These are phyloP conservation scores for Pluteus cervinus DNA, from an alignment of 768 basidiomycete species.

Conservation along the genomic window DNA sequence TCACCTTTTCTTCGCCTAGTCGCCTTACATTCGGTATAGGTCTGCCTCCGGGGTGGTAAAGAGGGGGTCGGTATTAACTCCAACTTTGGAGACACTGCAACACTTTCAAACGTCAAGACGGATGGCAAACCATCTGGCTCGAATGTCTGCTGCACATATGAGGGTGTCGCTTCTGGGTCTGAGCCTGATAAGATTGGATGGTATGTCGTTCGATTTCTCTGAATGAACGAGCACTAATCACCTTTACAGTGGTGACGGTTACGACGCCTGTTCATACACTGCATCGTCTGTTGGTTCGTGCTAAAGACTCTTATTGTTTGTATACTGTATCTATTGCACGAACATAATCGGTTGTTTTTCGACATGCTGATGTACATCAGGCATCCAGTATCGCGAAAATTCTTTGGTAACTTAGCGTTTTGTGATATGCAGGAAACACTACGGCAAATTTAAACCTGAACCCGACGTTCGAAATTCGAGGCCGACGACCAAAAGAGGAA, in stretches of 20 bases:
- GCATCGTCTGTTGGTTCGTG: slow-evolving; percentile 18
- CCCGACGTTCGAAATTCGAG: no score
- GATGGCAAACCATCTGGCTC: slow-evolving; percentile 17
- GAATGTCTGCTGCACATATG: slow-evolving; percentile 22
- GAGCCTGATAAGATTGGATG: slow-evolving; percentile 23
- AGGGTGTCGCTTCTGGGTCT: slow-evolving; percentile 15
- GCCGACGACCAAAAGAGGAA: no score
- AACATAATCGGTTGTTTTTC: no score
- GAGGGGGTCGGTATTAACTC: slow-evolving; percentile 21
- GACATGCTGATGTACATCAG: no score
- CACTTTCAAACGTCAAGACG: slow-evolving; percentile 17
- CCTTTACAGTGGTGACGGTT: slow-evolving; percentile 14
- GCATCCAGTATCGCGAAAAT: no score
- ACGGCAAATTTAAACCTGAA: no score
- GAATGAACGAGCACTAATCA: neutral
- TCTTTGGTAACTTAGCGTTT: no score
- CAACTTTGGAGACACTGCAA: slow-evolving; percentile 23
- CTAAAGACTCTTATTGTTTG: slow-evolving; percentile 4
- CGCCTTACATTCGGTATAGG: slow-evolving; percentile 4
- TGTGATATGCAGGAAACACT: no score
- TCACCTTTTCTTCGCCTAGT: neutral
- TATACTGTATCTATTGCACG: no score
- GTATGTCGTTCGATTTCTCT: slow-evolving; percentile 9
- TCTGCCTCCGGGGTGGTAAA: slow-evolving; percentile 16
- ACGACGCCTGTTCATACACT: slow-evolving; percentile 17